Percentiles rank a stretch among this genome's conserved stretches.
Conservation (phyloP, 1,284 basidiomycete genomes). For the Moesziomyces sp. region DNA sequence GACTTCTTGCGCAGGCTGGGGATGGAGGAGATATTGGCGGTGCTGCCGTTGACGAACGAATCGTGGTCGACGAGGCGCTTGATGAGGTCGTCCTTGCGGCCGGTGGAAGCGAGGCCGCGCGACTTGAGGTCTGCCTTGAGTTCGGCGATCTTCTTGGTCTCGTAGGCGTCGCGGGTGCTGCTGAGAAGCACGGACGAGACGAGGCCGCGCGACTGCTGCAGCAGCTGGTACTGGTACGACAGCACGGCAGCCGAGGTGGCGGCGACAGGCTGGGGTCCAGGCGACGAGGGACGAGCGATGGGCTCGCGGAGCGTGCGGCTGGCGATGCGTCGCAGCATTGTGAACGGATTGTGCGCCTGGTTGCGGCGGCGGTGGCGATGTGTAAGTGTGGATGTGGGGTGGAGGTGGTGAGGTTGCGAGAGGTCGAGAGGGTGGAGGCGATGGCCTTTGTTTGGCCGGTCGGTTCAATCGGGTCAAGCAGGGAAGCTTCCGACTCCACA, state of each 20-base stretch:
- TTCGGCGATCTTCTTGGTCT: slow-evolving; percentile 52
- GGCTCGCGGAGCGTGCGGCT: slow-evolving; percentile 46
- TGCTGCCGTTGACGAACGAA: slow-evolving; percentile 50
- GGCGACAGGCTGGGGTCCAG: slow-evolving; percentile 34
- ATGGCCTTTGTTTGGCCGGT: neutral
- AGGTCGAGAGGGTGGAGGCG: neutral
- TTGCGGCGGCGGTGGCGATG: neutral
- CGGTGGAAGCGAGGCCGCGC: slow-evolving; percentile 57
- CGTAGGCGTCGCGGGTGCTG: slow-evolving; percentile 57
- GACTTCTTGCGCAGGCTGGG: slow-evolving; percentile 47
- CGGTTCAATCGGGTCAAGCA: neutral
- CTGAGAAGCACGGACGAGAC: slow-evolving; percentile 60
- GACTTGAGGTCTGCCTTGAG: slow-evolving; percentile 58
- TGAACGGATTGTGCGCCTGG: neutral
- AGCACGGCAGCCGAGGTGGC: slow-evolving; percentile 45
- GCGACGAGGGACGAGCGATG: slow-evolving; percentile 29
- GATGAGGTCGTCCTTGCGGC: slow-evolving; percentile 59
- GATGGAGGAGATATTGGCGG: slow-evolving; percentile 23
- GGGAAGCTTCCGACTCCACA: neutral
- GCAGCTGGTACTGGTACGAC: slow-evolving; percentile 45
- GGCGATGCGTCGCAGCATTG: slow-evolving; percentile 49
- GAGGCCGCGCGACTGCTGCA: slow-evolving; percentile 50
- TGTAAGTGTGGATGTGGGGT: slow-evolving; percentile 1
- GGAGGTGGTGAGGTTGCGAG: neutral
- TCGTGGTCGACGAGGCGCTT: slow-evolving; percentile 59